Base-by-base conservation (phyloP, 1,284 basidiomycete species). In the Chondrostereum purpureum region DNA sequence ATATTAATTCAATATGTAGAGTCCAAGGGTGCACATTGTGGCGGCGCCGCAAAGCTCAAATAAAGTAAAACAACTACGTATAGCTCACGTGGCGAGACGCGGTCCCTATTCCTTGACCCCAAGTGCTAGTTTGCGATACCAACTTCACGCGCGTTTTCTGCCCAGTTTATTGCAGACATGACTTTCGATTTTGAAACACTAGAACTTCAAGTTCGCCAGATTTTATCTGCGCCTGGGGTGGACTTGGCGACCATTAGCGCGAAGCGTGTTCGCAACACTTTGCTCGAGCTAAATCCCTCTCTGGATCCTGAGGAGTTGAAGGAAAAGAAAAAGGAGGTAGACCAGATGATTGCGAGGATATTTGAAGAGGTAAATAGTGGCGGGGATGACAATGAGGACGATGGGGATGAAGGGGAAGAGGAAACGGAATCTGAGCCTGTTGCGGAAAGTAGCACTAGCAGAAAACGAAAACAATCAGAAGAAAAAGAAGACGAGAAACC, bases 161-260 rank as follows among this genome's bases (percentile, higher is more conserved):
- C 22, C 13, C 43, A 39, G 38, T 10, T 8, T 10, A 12, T 37
- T 10, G 10, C 10, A 8, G 16, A 17, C 8, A 37, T 37, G 36
- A 14, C 59, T 33, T 68, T 72, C 56, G 68, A 80, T 55, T 63
- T 73, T 44, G 55, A 57, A 46, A 58, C 65, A 46, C 70, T 88
- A 50, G 74, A 79, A 58, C 69, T 73, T n/a, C 70, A 65, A 47
- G 79, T 89, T 56, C 69, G 69, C 49, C 66, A 69, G 48, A 86
- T 89, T 59, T 75, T 89, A 45, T 69, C 75, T 36, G 76, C 80
- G 13, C 85, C 85, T 5, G 78, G 76, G 41, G 80, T 75, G 41
- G 82, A 89, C 68, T 72, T 89, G 54, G 51, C 67, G 37, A 84
- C 80, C 36, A 85, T 89, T 62, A 85, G 80, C 56, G 85, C 85